phyloP scores from a whole-genome alignment of 345 rosid genomes.

The Microthlaspi erraticum region DNA sequence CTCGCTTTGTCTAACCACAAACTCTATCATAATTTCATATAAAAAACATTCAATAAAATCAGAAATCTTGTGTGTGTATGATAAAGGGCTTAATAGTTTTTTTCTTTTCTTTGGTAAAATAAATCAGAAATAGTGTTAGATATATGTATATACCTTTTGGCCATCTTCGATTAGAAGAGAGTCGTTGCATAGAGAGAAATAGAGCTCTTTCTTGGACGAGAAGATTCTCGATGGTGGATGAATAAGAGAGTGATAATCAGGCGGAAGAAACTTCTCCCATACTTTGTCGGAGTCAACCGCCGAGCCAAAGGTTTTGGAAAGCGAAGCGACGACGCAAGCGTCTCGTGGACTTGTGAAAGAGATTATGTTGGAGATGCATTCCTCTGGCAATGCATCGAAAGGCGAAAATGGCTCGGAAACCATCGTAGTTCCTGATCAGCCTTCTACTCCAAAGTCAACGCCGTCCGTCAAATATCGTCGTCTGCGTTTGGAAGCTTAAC shows the following conservation, averaged over 20 bases:
- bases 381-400: neutral
- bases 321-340: conserved; percentile 46
- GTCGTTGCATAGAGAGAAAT: conserved; percentile 46
- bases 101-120: too few species aligned
- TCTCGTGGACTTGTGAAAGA: conserved; percentile 52
- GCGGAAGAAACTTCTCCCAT: conserved; percentile 59
- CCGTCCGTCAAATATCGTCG: too few species aligned
- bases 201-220: conserved; percentile 53
- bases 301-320: conserved; percentile 45
- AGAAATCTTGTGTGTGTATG: too few species aligned
- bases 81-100: too few species aligned
- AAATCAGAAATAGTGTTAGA: too few species aligned
- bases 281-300: conserved; percentile 52
- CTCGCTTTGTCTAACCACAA: conserved; percentile 52
- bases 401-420: too few species aligned
- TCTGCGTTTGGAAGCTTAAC: too few species aligned
- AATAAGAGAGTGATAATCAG: conserved; percentile 37
- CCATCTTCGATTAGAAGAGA: neutral
- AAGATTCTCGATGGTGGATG: neutral
- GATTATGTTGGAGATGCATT: conserved; percentile 45
- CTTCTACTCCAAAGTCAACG: too few species aligned
- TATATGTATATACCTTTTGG: too few species aligned
- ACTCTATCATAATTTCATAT: conserved; percentile 36
- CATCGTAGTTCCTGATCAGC: too few species aligned
- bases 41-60: too few species aligned